These are phyloP conservation scores for Viridothelium virens DNA, from an alignment of 495 filamentous ascomycete genomes.

Conservation along the genomic window DNA sequence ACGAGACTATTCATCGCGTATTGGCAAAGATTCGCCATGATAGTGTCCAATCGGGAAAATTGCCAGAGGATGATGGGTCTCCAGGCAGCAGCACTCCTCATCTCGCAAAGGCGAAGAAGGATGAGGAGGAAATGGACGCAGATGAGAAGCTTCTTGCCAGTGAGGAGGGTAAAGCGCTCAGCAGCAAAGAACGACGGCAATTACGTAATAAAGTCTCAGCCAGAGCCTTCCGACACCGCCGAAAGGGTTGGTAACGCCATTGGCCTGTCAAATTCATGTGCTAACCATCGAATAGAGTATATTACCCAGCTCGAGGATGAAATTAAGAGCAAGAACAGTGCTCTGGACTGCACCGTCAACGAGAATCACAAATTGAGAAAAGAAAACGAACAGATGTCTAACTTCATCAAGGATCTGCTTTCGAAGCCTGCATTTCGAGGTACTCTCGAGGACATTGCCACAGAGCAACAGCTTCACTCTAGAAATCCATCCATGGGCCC, in stretches of 20 bases:
- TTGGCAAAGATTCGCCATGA: slow-evolving; percentile 75
- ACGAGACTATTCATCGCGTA: slow-evolving; percentile 79
- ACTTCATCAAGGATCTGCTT: slow-evolving; percentile 64
- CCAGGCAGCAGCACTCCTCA: slow-evolving; percentile 49
- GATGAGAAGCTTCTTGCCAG: slow-evolving; percentile 88
- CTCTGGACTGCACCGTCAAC: slow-evolving; percentile 60
- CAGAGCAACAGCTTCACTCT: slow-evolving; percentile 18
- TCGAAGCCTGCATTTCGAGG: slow-evolving; percentile 25
- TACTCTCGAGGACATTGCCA: slow-evolving; percentile 12
- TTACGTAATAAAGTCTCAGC: slow-evolving; percentile 97
- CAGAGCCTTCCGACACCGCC: slow-evolving; percentile 84
- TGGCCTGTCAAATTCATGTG: slow-evolving; percentile 2
- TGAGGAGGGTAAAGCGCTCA: slow-evolving; percentile 95
- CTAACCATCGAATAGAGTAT: slow-evolving; percentile 69
- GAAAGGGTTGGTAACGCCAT: slow-evolving; percentile 67
- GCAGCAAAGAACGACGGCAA: slow-evolving; percentile 87
- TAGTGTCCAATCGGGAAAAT: slow-evolving; percentile 40
- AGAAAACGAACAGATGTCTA: slow-evolving; percentile 76
- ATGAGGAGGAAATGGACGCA: slow-evolving; percentile 97
- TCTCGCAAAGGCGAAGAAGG: slow-evolving; percentile 59
- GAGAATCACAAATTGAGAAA: slow-evolving; percentile 68
- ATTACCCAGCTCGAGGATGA: slow-evolving; percentile 86
- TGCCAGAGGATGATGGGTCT: slow-evolving; percentile 42
- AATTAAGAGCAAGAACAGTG: slow-evolving; percentile 61
- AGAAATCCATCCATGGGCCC: slow-evolving; percentile 19